These are phyloP conservation scores for Metschnikowia corniflorae DNA, from an alignment of 805 yeast species.

Conservation along the genomic window DNA sequence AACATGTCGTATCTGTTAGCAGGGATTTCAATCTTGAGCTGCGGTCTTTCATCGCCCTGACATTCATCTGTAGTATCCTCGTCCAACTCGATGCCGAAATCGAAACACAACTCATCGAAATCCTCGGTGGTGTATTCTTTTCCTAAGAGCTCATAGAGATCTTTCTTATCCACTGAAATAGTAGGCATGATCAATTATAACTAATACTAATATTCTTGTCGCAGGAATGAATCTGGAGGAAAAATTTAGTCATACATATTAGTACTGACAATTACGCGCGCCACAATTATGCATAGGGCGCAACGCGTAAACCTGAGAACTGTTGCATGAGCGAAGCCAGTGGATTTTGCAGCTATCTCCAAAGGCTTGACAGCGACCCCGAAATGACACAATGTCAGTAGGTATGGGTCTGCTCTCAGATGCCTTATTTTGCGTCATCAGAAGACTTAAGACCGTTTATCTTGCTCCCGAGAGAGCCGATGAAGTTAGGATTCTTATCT, in stretches of 20 bases:
- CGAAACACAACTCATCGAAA: slow-evolving; percentile 95
- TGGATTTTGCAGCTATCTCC: slow-evolving; percentile 6
- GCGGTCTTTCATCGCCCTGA: slow-evolving; percentile 83
- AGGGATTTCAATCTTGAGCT: slow-evolving; percentile 92
- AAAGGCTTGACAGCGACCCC: too few relatives aligned
- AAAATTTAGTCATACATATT: slow-evolving; percentile 12
- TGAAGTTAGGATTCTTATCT: too few relatives aligned
- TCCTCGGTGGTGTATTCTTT: slow-evolving; percentile 68
- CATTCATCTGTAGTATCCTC: slow-evolving; percentile 90
- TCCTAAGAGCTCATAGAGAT: slow-evolving; percentile 76
- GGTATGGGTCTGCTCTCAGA: too few relatives aligned
- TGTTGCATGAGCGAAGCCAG: slow-evolving; percentile 1
- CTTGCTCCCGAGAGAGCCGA: too few relatives aligned
- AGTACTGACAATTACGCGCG: slow-evolving; percentile 17
- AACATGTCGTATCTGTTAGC: slow-evolving; percentile 98
- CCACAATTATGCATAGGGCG: neutral
- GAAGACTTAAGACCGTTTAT: too few relatives aligned
- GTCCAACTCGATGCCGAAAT: slow-evolving; percentile 95
- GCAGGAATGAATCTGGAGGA: slow-evolving; percentile 12
- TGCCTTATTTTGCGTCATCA: too few relatives aligned
- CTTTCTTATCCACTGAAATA: slow-evolving; percentile 90
- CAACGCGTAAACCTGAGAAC: neutral
- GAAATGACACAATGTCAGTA: too few relatives aligned
- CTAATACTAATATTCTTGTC: slow-evolving; percentile 1
- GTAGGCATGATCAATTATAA: slow-evolving; percentile 73